Evolutionary conservation across 2,329 filamentous ascomycete genomes (phyloP).

Genomic region (Ophiosphaerella narmari): DNA sequence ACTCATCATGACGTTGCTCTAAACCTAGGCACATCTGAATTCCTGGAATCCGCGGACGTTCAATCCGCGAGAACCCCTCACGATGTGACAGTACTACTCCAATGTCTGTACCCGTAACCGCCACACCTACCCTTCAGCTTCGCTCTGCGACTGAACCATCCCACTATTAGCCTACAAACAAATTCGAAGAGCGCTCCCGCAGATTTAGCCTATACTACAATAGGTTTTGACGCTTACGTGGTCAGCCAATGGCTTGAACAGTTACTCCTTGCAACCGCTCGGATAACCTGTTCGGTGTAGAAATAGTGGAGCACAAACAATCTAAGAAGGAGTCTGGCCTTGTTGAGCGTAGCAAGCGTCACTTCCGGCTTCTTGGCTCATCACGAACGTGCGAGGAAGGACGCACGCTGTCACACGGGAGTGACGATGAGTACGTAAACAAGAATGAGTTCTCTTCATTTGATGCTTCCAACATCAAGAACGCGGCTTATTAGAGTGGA

Average conservation of each 20-base stretch:
- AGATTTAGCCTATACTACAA: constrained; percentile 2
- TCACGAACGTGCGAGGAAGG: too few species aligned
- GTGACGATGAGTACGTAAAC: too few species aligned
- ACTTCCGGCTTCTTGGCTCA: neutral
- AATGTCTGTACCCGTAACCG: constrained; percentile 4
- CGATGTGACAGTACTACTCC: neutral
- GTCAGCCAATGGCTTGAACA: constrained; percentile 14
- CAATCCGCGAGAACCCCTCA: neutral
- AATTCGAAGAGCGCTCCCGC: constrained; percentile 7
- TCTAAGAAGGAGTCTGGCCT: constrained; percentile 12
- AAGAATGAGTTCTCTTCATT: too few species aligned
- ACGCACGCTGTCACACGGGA: too few species aligned
- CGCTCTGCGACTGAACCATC: constrained; percentile 10
- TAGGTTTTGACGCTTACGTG: constrained; percentile 2
- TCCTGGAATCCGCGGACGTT: neutral
- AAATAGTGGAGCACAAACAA: constrained; percentile 12
- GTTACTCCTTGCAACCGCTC: constrained; percentile 4
- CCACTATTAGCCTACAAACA: constrained; percentile 2
- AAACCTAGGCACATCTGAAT: too few species aligned
- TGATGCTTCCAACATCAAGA: too few species aligned
- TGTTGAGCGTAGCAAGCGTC: constrained; percentile 20
- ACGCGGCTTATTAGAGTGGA: too few species aligned
- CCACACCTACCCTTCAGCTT: constrained; percentile 16
- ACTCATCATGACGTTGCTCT: too few species aligned
- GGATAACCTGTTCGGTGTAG: constrained; percentile 8